Evolutionary conservation across 257 asterid species (phyloP).

Genomic region (Penstemon davidsonii): DNA sequence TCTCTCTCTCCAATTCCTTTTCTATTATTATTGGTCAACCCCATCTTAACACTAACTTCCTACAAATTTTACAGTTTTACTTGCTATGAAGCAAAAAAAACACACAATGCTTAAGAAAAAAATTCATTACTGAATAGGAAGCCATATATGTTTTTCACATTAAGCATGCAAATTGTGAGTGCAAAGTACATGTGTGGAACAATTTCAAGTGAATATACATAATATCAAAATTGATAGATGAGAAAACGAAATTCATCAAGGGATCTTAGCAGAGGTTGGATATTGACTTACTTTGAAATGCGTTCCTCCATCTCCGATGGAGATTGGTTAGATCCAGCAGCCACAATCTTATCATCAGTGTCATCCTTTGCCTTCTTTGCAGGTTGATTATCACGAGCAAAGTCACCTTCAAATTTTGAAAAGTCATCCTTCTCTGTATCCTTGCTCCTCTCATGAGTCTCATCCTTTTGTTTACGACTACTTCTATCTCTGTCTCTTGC

Average conservation of each 20-base stretch:
- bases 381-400: constrained; percentile 32
- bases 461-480: constrained; percentile 59
- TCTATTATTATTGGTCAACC: background rate
- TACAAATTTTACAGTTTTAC: background rate
- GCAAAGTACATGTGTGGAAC: constrained; percentile 14
- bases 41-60: constrained; percentile 2
- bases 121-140: background rate
- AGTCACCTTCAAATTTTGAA: constrained; percentile 33
- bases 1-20: background rate
- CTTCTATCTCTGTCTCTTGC: constrained; percentile 60
- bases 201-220: constrained; percentile 1
- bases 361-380: constrained; percentile 34
- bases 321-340: constrained; percentile 39
- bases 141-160: background rate
- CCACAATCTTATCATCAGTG: constrained; percentile 38
- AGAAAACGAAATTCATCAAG: background rate
- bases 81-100: background rate
- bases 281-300: constrained; percentile 61
- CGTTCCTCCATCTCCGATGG: constrained; percentile 62
- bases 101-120: background rate
- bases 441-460: constrained; percentile 51
- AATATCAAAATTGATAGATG: background rate
- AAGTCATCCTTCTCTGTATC: constrained; percentile 47
- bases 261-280: constrained; percentile 10
- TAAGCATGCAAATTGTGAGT: background rate